Evolutionary conservation across 176 grass and related monocot species (phyloP), one percentile per base, ranked within the genome.

Genomic region (Musa troglodytarum): DNA sequence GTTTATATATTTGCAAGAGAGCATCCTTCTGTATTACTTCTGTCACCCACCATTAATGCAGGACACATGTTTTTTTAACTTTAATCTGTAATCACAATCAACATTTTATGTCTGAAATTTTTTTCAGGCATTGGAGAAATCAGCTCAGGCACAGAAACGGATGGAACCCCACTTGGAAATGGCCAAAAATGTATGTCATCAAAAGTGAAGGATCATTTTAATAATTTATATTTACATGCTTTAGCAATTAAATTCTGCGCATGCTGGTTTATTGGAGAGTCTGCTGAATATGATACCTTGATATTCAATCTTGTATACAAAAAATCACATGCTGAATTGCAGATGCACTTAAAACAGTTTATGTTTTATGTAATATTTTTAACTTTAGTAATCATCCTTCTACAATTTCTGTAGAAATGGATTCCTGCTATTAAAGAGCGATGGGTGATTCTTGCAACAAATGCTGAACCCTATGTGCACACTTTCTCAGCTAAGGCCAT

Each of bases 121-220:
- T 77, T 66, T 19, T 76, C 15, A 99, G 91, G 82, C 84, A 69
- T 89, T 80, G 64, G 88, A 99, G 55, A 99, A 95, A 77, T 84
- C 79, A 69, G 75, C 19, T 22, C 78, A 92, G 77, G 81, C 78
- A 77, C 82, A 88, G 71, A 86, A 95, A 86, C 95, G 86, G 96
- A 83, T 78, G 16, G 75, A 92, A 52, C 78, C 78, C 14, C 78
- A 73, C 15, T 20, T 80, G 21, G 69, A 80, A 65, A 64, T 50
- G 20, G 68, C 57, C 8, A 72, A 20, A 73, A 80, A 49, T 64
- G 78, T 80, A 73, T 73, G 78, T 74, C 16, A 8, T 77, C 43
- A 23, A 64, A 49, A 24, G 11, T 43, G 59, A 5, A 26, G 73
- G 13, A 28, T n/a, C 34, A 17, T 69, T 50, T 22, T 2, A 68